phyloP scores from a whole-genome alignment of 1,284 basidiomycete genomes.

The Austroboletus niveus region DNA sequence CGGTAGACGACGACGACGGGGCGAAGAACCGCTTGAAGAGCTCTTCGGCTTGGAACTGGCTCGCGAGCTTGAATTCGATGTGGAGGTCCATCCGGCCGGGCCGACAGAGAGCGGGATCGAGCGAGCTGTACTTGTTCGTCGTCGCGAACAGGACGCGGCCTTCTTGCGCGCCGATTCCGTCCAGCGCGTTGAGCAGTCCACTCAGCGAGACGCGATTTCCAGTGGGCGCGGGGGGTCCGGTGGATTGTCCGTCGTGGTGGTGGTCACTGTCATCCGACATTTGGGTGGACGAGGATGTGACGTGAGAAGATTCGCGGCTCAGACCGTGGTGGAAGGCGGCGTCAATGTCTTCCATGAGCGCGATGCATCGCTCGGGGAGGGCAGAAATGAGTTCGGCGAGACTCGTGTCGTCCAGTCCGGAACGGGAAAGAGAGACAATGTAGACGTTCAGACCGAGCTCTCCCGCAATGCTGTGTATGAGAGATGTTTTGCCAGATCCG shows the following conservation, averaged over 20 bases:
- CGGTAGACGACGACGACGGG: slow-evolving; percentile 30
- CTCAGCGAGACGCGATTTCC: slow-evolving; percentile 53
- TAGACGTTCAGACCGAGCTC: slow-evolving; percentile 75
- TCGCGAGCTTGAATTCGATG: slow-evolving; percentile 69
- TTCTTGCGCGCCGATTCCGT: slow-evolving; percentile 74
- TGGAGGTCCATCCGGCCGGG: slow-evolving; percentile 81
- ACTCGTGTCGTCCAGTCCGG: slow-evolving; percentile 63
- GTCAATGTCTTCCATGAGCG: slow-evolving; percentile 81
- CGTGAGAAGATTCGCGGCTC: slow-evolving; percentile 36
- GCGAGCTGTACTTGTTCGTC: slow-evolving; percentile 64
- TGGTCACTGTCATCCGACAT: neutral
- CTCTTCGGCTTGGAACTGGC: slow-evolving; percentile 60
- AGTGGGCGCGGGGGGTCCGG: slow-evolving; percentile 14
- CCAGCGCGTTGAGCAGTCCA: slow-evolving; percentile 71
- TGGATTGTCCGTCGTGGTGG: neutral
- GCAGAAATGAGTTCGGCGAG: slow-evolving; percentile 61
- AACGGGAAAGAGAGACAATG: slow-evolving; percentile 69
- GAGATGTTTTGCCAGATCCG: slow-evolving; percentile 73
- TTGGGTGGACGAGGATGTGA: neutral
- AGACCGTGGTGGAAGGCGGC: slow-evolving; percentile 64
- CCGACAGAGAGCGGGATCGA: slow-evolving; percentile 73
- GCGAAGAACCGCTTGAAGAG: slow-evolving; percentile 68
- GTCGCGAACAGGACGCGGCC: slow-evolving; percentile 76
- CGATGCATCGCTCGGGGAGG: slow-evolving; percentile 68
- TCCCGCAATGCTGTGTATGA: slow-evolving; percentile 74